Evolutionary conservation across 2,329 filamentous ascomycete species (phyloP).

Genomic region (Hortaea werneckii): DNA sequence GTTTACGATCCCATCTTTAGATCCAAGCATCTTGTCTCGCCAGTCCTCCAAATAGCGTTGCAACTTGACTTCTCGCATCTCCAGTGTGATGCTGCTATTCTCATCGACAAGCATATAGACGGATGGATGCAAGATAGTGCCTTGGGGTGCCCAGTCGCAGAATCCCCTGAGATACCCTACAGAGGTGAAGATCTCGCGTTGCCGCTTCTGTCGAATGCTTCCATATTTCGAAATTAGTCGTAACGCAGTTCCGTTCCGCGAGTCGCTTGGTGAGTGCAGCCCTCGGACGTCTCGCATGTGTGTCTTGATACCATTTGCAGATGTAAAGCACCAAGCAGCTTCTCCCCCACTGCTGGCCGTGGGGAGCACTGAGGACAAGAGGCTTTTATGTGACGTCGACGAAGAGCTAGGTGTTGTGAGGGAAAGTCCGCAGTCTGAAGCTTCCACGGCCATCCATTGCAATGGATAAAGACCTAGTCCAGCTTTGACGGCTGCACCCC

Average conservation of each 20-base stretch:
- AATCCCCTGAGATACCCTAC: constrained; percentile 12
- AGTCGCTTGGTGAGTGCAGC: constrained; percentile 9
- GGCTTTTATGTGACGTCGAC: background rate
- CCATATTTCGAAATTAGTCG: constrained; percentile 6
- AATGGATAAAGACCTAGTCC: constrained; percentile 33
- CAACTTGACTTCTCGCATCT: constrained; percentile 18
- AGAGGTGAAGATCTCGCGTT: constrained; percentile 9
- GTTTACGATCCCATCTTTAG: constrained; percentile 10
- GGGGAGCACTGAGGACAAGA: constrained; percentile 10
- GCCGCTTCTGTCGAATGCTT: constrained; percentile 11
- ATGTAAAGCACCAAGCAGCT: constrained; percentile 8
- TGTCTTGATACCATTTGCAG: constrained; percentile 10
- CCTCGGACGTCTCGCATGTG: constrained; percentile 17
- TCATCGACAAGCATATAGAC: constrained; percentile 24
- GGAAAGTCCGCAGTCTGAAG: constrained; percentile 20
- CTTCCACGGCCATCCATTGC: constrained; percentile 34
- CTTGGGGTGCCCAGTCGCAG: constrained; percentile 18
- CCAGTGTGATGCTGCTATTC: constrained; percentile 14
- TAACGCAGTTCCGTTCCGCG: constrained; percentile 8
- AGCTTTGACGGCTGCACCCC: constrained; percentile 27
- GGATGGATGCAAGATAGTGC: constrained; percentile 26
- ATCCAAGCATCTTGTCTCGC: constrained; percentile 15
- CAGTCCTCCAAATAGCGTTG: constrained; percentile 18
- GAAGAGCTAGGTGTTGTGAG: constrained; percentile 12
- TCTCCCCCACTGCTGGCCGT: constrained; percentile 3